Percentiles rank a stretch among this genome's conserved stretches.
Evolutionary conservation across 495 filamentous ascomycete genomes (phyloP).

Genomic region (Hamigera avellanea): DNA sequence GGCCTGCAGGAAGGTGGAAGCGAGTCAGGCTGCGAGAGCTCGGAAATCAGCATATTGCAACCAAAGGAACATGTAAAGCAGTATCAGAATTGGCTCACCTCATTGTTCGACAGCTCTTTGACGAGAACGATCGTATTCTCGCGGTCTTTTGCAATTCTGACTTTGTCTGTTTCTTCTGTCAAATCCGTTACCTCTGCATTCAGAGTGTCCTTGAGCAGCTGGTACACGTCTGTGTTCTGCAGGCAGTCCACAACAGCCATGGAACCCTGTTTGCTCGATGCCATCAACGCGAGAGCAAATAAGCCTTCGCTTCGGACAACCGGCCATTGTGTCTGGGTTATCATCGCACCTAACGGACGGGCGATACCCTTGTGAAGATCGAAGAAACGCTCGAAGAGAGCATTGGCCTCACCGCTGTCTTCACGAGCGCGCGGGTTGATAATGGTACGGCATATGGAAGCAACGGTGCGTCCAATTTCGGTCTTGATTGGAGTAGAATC

Average conservation of each 20-base stretch:
- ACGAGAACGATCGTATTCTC: conserved; percentile 55
- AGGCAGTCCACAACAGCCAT: conserved; percentile 37
- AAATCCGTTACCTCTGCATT: conserved; percentile 16
- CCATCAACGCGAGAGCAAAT: conserved; percentile 67
- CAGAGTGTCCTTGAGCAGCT: conserved; percentile 39
- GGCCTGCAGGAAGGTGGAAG: conserved; percentile 16
- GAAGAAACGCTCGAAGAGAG: conserved; percentile 39
- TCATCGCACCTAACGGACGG: conserved; percentile 46
- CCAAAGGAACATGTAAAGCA: neutral
- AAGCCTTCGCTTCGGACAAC: conserved; percentile 60
- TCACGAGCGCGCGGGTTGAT: conserved; percentile 29
- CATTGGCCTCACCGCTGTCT: conserved; percentile 10
- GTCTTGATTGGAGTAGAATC: conserved; percentile 56
- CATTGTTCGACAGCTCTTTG: conserved; percentile 43
- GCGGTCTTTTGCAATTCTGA: conserved; percentile 36
- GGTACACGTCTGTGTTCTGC: conserved; percentile 32
- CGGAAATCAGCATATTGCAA: conserved; percentile 10
- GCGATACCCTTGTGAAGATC: conserved; percentile 36
- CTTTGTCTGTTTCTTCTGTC: conserved; percentile 12
- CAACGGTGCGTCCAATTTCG: conserved; percentile 57
- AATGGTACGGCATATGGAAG: conserved; percentile 52
- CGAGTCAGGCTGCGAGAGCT: conserved; percentile 14
- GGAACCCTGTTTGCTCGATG: conserved; percentile 36
- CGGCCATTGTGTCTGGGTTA: conserved; percentile 57
- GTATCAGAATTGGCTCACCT: conserved; percentile 20